These are phyloP conservation scores for Raffaelea albimanens DNA, from an alignment of 2,329 filamentous ascomycete species.

Conservation along the genomic window DNA sequence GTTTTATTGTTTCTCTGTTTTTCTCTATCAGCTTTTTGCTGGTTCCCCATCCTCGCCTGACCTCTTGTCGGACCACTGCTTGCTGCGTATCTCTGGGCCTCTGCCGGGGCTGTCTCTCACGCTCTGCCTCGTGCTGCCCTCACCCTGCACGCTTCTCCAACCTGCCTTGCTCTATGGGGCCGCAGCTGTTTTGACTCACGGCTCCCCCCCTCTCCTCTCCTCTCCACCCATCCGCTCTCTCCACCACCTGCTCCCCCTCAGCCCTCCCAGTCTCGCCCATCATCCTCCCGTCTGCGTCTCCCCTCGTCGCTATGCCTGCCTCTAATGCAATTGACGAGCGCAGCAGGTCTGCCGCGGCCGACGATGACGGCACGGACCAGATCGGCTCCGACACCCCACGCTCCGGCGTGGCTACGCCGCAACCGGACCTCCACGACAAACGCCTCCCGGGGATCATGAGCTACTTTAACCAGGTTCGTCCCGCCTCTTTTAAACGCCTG, in stretches of 20 bases:
- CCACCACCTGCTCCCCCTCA: too few relatives aligned
- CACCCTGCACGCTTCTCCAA: not conserved
- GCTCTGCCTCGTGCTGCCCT: not conserved
- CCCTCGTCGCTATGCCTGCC: constrained; percentile 13
- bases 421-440: constrained; percentile 89
- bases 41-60: not conserved
- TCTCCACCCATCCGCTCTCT: not conserved
- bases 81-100: too few relatives aligned
- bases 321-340: constrained; percentile 43
- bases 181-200: not conserved
- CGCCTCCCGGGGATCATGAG: constrained; percentile 91
- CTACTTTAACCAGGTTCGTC: constrained; percentile 99
- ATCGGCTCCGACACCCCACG: constrained; percentile 80
- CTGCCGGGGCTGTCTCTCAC: too few relatives aligned
- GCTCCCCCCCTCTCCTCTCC: not conserved
- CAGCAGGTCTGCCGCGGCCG: constrained; percentile 45
- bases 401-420: constrained; percentile 85
- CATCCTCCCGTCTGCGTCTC: not conserved
- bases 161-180: not conserved
- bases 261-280: not conserved
- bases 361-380: constrained; percentile 66
- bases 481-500: constrained; percentile 55
- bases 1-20: not conserved
- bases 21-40: not conserved
- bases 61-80: too few relatives aligned